Conservation (phyloP, 208 protist genomes). For the Zelonia costaricensis region DNA sequence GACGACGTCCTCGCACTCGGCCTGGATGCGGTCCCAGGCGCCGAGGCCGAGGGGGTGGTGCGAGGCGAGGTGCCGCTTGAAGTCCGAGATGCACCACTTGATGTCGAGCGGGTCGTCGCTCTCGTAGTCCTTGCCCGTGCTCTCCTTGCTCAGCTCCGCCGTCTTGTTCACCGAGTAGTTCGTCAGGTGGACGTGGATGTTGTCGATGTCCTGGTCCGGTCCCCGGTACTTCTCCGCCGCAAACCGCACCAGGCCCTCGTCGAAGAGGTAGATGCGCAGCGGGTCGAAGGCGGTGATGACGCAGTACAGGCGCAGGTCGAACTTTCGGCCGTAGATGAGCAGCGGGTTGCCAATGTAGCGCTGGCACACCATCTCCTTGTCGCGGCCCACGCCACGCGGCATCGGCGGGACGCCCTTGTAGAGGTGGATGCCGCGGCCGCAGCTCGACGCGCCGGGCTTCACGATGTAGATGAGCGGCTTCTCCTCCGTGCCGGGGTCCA, state of each 20-base stretch:
- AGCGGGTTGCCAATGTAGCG: slow-evolving; percentile 94
- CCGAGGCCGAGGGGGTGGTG: slow-evolving; percentile 46
- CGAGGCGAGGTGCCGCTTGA: slow-evolving; percentile 60
- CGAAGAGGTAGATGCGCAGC: slow-evolving; percentile 90
- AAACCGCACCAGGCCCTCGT: slow-evolving; percentile 96
- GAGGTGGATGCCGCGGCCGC: slow-evolving; percentile 85
- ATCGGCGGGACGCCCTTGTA: slow-evolving; percentile 74
- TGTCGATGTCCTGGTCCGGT: slow-evolving; percentile 73
- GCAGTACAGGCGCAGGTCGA: slow-evolving; percentile 95
- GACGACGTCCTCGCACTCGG: slow-evolving; percentile 81
- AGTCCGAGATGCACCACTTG: slow-evolving; percentile 89
- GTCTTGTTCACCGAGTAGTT: slow-evolving; percentile 98
- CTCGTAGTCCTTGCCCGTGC: slow-evolving; percentile 63
- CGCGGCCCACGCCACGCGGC: slow-evolving; percentile 29
- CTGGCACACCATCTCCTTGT: slow-evolving; percentile 87
- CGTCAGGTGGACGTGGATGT: slow-evolving; percentile 95
- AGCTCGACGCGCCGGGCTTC: slow-evolving; percentile 89
- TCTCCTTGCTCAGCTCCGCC: slow-evolving; percentile 65
- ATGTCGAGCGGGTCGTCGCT: slow-evolving; percentile 82
- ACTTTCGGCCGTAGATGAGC: slow-evolving; percentile 94
- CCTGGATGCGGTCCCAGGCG: slow-evolving; percentile 70
- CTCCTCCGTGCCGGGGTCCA: slow-evolving; percentile 53
- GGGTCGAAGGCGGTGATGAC: slow-evolving; percentile 91
- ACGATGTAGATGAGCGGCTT: slow-evolving; percentile 86
- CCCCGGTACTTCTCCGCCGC: slow-evolving; percentile 92